These are phyloP conservation scores for Dictyostelium purpureum DNA, from an alignment of 78 protist species.

Conservation along the genomic window DNA sequence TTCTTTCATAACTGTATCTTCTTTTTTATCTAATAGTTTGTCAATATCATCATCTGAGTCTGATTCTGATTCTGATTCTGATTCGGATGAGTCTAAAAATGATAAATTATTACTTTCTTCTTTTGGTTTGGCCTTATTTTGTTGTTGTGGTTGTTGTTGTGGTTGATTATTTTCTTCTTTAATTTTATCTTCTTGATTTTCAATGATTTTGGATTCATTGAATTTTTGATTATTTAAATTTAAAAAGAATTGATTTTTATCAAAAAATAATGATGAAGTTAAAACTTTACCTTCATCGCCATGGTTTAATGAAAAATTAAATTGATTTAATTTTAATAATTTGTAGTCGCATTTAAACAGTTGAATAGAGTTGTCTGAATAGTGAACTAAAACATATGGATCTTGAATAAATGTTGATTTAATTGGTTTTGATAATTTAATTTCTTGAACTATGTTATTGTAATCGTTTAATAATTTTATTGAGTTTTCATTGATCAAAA, in stretches of 20 bases:
- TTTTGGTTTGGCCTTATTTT: background rate
- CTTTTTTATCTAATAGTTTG: background rate
- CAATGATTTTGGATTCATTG: background rate
- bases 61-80: background rate
- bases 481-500: background rate
- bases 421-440: background rate
- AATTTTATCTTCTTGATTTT: background rate
- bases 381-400: constrained; percentile 29
- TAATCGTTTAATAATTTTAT: constrained; percentile 29
- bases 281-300: background rate
- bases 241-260: background rate
- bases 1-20: background rate
- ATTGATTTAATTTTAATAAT: background rate
- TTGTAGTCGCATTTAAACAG: background rate
- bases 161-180: background rate
- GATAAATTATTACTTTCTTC: background rate
- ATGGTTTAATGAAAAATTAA: background rate
- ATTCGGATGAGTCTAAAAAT: no score
- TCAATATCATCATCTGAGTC: background rate
- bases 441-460: constrained; percentile 30
- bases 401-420: constrained; percentile 26
- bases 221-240: background rate
- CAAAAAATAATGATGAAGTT: constrained; percentile 46
- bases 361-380: constrained; percentile 8
- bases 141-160: background rate